Conservation (phyloP, 2,329 filamentous ascomycete genomes). For the Colletotrichum destructivum region DNA sequence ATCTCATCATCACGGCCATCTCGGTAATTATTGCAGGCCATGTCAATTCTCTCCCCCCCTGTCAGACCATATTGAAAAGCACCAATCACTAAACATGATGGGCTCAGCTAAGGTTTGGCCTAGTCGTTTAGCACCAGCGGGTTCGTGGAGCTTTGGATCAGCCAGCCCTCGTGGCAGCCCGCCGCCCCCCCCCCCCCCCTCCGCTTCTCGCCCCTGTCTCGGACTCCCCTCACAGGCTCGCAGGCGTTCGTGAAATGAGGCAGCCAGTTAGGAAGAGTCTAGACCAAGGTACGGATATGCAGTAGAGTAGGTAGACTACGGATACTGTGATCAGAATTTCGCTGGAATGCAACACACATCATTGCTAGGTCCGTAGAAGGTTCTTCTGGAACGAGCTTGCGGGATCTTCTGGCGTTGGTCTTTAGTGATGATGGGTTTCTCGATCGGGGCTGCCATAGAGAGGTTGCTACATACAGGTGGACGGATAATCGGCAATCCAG, state of each 20-base stretch:
- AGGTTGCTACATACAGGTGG: background rate
- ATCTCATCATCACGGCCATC: background rate
- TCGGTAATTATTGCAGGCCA: background rate
- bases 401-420: background rate
- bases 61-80: background rate
- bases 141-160: conserved; percentile 24
- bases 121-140: conserved; percentile 18
- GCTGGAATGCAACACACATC: background rate
- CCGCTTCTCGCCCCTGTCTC: background rate
- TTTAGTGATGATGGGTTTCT: background rate
- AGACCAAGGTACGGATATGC: background rate
- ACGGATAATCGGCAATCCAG: background rate
- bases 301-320: too few relatives aligned
- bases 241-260: background rate
- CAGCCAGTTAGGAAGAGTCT: background rate
- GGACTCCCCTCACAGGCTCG: background rate
- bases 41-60: conserved; percentile 1
- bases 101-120: conserved; percentile 30
- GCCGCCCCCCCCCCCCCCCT: background rate
- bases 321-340: background rate
- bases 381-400: background rate
- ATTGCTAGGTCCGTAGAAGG: background rate
- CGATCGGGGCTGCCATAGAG: background rate
- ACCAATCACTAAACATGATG: conserved; percentile 17
- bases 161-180: conserved; percentile 33